Evolutionary conservation across 768 basidiomycete genomes (phyloP).

Genomic region (Phlegmacium glaucopus): DNA sequence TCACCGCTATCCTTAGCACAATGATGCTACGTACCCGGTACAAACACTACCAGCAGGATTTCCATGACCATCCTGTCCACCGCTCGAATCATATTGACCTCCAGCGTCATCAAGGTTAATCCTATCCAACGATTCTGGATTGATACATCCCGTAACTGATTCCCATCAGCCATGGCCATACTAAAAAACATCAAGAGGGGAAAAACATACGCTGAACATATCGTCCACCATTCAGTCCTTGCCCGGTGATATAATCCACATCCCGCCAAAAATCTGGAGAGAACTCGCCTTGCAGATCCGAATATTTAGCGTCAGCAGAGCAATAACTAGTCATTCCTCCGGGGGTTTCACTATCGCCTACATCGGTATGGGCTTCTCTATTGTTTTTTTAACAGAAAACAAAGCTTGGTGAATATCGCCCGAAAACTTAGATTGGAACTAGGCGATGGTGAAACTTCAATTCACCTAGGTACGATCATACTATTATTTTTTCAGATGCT

Average conservation of each 20-base stretch:
- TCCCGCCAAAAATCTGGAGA: slow-evolving; percentile 48
- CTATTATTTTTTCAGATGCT: slow-evolving; percentile 14
- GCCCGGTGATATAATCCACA: slow-evolving; percentile 42
- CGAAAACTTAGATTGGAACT: neutral
- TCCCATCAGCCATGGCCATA: neutral
- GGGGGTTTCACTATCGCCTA: slow-evolving; percentile 54
- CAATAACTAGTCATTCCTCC: slow-evolving; percentile 57
- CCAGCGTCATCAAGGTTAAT: slow-evolving; percentile 47
- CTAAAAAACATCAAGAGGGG: neutral
- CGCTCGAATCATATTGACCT: slow-evolving; percentile 59
- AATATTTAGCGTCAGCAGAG: slow-evolving; percentile 38
- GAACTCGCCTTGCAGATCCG: slow-evolving; percentile 41
- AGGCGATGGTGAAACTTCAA: neutral
- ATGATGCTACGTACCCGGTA: slow-evolving; percentile 35
- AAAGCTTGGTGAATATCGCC: slow-evolving; percentile 7
- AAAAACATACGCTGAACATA: slow-evolving; percentile 42
- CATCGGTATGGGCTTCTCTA: slow-evolving; percentile 46
- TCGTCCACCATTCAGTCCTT: slow-evolving; percentile 35
- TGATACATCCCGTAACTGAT: slow-evolving; percentile 56
- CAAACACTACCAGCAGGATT: slow-evolving; percentile 52
- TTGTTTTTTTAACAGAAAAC: neutral
- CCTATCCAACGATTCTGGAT: slow-evolving; percentile 37
- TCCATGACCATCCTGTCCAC: slow-evolving; percentile 45
- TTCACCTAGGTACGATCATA: slow-evolving; percentile 45
- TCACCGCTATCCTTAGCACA: too few species aligned